phyloP scores from a whole-genome alignment of 371 early-diverging fungal genomes.

The Rhizopus sp. region DNA sequence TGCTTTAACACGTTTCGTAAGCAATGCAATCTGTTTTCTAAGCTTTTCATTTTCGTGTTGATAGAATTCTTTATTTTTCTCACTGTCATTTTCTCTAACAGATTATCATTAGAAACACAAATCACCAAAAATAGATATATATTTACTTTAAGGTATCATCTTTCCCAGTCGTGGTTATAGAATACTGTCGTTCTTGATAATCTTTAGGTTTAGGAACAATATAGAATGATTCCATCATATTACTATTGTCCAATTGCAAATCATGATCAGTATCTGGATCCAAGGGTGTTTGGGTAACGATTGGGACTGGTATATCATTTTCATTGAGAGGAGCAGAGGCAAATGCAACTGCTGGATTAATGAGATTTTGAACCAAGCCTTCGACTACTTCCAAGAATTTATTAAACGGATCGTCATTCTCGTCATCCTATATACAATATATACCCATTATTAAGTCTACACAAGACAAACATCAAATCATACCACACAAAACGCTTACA shows the following conservation, averaged over 20 bases:
- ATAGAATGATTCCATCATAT: conserved; percentile 65
- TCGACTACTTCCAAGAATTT: conserved; percentile 82
- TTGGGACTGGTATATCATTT: conserved; percentile 44
- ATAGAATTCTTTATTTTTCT: conserved; percentile 15
- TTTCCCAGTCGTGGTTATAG: not conserved
- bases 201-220: conserved; percentile 30
- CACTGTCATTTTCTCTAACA: not conserved
- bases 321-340: conserved; percentile 69
- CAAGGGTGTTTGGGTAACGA: not conserved
- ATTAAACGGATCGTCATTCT: conserved; percentile 76
- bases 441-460: not conserved
- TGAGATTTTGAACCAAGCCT: conserved; percentile 68
- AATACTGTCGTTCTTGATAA: not conserved
- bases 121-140: not conserved
- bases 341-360: conserved; percentile 74
- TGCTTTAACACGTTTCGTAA: conserved; percentile 61
- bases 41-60: conserved; percentile 71
- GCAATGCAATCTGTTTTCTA: conserved; percentile 59
- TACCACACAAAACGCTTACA: conserved; percentile 1
- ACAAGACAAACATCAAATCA: not conserved
- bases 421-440: conserved; percentile 21
- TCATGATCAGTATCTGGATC: not conserved
- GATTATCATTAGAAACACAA: no score
- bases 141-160: not conserved
- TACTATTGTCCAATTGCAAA: not conserved